Evolutionary conservation across 331 rosid genomes (phyloP).

Genomic region (Pyracantha coccinea): DNA sequence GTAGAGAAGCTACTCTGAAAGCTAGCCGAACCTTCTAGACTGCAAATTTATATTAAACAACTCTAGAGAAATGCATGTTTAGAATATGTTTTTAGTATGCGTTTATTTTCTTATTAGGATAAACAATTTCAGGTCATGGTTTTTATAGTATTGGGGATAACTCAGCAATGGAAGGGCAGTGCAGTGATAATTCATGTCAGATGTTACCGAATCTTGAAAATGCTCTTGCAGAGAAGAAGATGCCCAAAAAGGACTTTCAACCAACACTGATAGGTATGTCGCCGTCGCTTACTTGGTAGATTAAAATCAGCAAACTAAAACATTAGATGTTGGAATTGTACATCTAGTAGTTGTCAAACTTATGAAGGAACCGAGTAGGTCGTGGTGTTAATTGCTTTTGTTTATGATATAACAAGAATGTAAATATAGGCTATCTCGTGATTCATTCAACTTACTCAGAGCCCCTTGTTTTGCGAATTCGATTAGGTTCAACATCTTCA

Average conservation of each 20-base stretch:
- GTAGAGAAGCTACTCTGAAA: not conserved
- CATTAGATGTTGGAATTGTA: not conserved
- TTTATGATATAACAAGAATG: no score
- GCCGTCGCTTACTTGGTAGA: not conserved
- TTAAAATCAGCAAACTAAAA: not conserved
- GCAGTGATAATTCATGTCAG: not conserved
- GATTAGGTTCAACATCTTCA: not conserved
- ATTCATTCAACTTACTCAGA: no score
- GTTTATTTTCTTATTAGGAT: no score
- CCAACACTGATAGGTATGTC: conserved; percentile 4
- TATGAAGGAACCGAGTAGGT: no score
- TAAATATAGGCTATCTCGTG: no score
- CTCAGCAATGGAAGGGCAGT: conserved; percentile 1
- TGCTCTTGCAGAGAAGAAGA: not conserved
- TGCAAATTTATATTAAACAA: no score
- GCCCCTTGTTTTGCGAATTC: not conserved
- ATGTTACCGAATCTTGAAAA: not conserved
- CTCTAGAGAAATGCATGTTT: no score
- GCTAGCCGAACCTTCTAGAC: no score
- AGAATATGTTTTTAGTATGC: no score
- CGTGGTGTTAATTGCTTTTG: no score
- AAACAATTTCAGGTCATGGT: conserved; percentile 3
- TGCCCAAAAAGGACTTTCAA: not conserved
- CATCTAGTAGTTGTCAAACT: no score
- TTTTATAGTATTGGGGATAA: not conserved